Evolutionary conservation across 1,284 basidiomycete genomes (phyloP), one percentile per base, ranked within the genome.

Genomic region (Tylopilus sp.): DNA sequence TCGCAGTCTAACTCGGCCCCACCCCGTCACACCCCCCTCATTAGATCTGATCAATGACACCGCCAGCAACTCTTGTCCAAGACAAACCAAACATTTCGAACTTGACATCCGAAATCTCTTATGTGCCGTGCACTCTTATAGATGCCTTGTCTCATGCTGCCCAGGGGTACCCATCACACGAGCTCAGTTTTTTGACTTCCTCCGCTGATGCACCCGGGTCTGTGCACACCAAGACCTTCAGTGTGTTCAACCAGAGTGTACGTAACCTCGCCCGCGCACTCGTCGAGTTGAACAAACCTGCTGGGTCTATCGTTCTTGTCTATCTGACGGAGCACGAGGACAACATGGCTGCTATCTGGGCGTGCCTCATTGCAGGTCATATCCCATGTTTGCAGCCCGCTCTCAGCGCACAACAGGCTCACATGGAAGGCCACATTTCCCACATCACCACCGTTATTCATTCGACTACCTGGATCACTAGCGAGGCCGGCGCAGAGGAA

Each of bases 281-380:
- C 57, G 41, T 62, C 6, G 67, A 61, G 8, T 62, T 63, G 57
- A 64, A 63, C 19, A 77, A 75, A 53, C 76, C 76, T n/a, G 19
- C 57, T 3, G 71, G 74, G 1, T 77, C 74, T 2, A 19, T 77
- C 39, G 26, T 75, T 33, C 61, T 75, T 1, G 70, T 74, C 6
- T 77, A 74, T 36, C 38, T 77, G 33, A 77, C 75, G 1, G 72
- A 74, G 41, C 74, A 77, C n/a, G 75, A 76, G 51, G 72, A 76
- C 54, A 77, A 67, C 39, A 76, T 74, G 72, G 70, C 64, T 10
- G 75, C 72, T 2, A 33, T 74, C 26, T 74, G 75, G 75, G 70
- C 75, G 0, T 77, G 72, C 55, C 61, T 74, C 1, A 56, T 74
- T 2, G 74, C 72, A 1, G 72, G 72, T 26, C 74, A 76, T 49